Percentiles rank a stretch among this genome's conserved stretches.
Conservation (phyloP, 345 rosid species). For the Pistacia atlantica region DNA sequence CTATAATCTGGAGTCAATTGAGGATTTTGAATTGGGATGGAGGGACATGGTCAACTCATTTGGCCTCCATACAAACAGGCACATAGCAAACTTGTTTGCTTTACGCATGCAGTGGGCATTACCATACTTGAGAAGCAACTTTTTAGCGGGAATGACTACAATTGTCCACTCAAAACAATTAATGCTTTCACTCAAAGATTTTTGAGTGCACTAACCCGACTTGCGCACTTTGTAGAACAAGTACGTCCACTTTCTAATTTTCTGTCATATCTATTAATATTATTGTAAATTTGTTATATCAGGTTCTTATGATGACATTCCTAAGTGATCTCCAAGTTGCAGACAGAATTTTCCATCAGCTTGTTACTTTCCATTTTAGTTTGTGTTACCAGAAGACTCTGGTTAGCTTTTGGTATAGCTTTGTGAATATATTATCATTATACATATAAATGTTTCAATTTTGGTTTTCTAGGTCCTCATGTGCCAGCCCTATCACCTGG, state of each 20-base stretch:
- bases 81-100: constrained; percentile 66
- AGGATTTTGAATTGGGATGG: constrained; percentile 93
- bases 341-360: neutral
- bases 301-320: neutral
- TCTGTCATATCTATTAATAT: neutral
- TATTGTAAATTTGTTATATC: no score
- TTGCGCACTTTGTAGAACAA: constrained; percentile 91
- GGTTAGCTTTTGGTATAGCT: neutral
- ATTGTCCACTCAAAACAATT: constrained; percentile 83
- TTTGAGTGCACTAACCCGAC: constrained; percentile 74
- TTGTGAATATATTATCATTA: neutral
- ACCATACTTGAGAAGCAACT: constrained; percentile 84
- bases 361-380: neutral
- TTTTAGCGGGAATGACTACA: no score
- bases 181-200: constrained; percentile 93
- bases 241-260: constrained; percentile 42
- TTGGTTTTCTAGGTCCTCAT: neutral
- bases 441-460: neutral
- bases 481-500: neutral
- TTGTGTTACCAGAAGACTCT: neutral
- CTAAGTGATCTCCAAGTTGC: neutral
- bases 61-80: constrained; percentile 89
- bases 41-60: constrained; percentile 82
- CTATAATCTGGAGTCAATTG: constrained; percentile 76
- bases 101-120: constrained; percentile 80